Conservation (phyloP, 495 filamentous ascomycete species). For the Aspergillus heteromorphus region DNA sequence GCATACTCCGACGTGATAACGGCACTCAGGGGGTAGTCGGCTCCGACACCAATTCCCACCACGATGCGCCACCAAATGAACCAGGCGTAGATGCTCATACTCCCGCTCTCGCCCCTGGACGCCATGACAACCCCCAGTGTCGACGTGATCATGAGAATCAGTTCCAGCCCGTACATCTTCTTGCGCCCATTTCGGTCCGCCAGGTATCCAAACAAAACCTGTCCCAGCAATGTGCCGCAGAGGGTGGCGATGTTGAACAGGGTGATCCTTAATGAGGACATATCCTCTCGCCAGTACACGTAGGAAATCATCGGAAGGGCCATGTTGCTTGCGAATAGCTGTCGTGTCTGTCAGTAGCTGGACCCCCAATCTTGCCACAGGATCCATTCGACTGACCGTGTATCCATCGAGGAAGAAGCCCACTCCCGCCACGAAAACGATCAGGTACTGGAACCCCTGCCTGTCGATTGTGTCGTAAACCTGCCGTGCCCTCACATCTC, state of each 20-base stretch:
- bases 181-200: constrained; percentile 59
- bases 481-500: constrained; percentile 44
- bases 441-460: constrained; percentile 42
- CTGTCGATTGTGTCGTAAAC: constrained; percentile 47
- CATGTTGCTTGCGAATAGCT: constrained; percentile 61
- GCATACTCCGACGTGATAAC: constrained; percentile 57
- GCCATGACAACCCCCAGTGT: constrained; percentile 53
- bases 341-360: background rate
- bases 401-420: constrained; percentile 68
- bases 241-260: constrained; percentile 59
- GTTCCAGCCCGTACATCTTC: constrained; percentile 59
- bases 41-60: constrained; percentile 54
- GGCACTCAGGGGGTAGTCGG: constrained; percentile 52
- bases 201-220: constrained; percentile 57
- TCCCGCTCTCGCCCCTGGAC: constrained; percentile 32
- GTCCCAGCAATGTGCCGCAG: constrained; percentile 52
- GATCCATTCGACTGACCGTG: constrained; percentile 40
- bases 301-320: constrained; percentile 56
- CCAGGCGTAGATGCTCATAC: constrained; percentile 54
- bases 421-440: constrained; percentile 55
- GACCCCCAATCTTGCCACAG: background rate
- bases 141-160: constrained; percentile 51
- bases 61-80: constrained; percentile 54
- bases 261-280: constrained; percentile 31
- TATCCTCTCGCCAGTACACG: constrained; percentile 53